Evolutionary conservation across 352 stramenopile genomes (phyloP).

Genomic region (Lagenidium sp.): DNA sequence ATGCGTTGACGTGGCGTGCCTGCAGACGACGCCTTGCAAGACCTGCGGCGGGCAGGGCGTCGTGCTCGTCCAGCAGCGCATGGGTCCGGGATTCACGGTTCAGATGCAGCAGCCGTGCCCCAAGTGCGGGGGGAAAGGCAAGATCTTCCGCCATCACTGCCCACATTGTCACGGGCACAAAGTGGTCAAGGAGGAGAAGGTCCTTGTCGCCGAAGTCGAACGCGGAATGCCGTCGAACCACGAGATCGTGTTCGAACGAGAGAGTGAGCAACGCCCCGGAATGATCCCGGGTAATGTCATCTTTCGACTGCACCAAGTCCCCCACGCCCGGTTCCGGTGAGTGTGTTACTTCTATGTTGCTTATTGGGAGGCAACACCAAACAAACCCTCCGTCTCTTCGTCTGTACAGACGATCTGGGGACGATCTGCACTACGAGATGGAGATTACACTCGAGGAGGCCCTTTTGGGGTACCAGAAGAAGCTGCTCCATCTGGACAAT

Average conservation of each 20-base stretch:
- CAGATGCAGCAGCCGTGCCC: conserved; percentile 87
- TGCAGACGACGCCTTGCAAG: conserved; percentile 54
- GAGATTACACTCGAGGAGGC: conserved; percentile 95
- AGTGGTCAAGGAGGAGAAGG: conserved; percentile 75
- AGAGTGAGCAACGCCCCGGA: conserved; percentile 77
- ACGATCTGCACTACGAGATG: conserved; percentile 94
- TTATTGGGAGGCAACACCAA: too few species aligned
- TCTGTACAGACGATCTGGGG: conserved; percentile 84
- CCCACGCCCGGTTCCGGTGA: conserved; percentile 83
- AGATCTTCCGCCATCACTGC: conserved; percentile 93
- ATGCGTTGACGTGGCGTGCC: too few species aligned
- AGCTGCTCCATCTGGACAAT: conserved; percentile 92
- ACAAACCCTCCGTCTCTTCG: too few species aligned
- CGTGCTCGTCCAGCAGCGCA: conserved; percentile 76
- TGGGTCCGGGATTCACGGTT: conserved; percentile 79
- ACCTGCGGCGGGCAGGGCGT: conserved; percentile 62
- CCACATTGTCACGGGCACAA: conserved; percentile 83
- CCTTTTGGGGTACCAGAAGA: conserved; percentile 91
- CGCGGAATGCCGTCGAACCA: conserved; percentile 75
- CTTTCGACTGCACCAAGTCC: conserved; percentile 89
- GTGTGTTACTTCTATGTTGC: too few species aligned
- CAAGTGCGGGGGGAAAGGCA: conserved; percentile 84
- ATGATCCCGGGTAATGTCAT: conserved; percentile 92
- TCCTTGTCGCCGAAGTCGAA: conserved; percentile 71
- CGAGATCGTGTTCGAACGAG: conserved; percentile 81